phyloP scores from a whole-genome alignment of 768 basidiomycete genomes.

The Tylopilus intermedius region DNA sequence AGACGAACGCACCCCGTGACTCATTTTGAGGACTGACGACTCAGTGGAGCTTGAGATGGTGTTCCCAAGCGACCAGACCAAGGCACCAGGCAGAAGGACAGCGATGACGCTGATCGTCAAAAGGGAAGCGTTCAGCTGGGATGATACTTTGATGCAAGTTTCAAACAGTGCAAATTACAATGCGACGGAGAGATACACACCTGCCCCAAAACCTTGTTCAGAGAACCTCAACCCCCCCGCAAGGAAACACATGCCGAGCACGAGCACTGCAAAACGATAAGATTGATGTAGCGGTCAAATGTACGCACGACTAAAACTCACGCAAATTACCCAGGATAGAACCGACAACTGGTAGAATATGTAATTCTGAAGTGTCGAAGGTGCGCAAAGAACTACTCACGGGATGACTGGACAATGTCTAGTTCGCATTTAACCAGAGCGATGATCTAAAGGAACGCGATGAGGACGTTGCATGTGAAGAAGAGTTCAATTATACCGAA shows the following conservation, averaged over 20 bases:
- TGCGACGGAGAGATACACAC: conserved; percentile 36
- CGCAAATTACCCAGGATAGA: conserved; percentile 76
- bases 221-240: conserved; percentile 73
- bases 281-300: not conserved
- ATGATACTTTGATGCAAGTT: conserved; percentile 47
- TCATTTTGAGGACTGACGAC: conserved; percentile 65
- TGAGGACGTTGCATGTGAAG: not conserved
- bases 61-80: conserved; percentile 52
- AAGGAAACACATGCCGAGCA: conserved; percentile 82
- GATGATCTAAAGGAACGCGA: conserved; percentile 48
- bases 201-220: conserved; percentile 71
- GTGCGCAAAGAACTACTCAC: conserved; percentile 37
- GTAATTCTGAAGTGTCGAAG: not conserved
- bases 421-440: conserved; percentile 81
- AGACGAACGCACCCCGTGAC: conserved; percentile 56
- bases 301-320: conserved; percentile 25
- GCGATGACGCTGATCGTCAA: conserved; percentile 74
- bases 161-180: not conserved
- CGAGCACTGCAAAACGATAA: conserved; percentile 50
- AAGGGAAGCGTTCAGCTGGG: conserved; percentile 69
- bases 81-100: conserved; percentile 73
- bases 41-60: conserved; percentile 9
- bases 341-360: conserved; percentile 57
- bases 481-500: conserved; percentile 41
- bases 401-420: conserved; percentile 72